Evolutionary conservation across 768 basidiomycete genomes (phyloP).

Genomic region (Clathrus columnatus): DNA sequence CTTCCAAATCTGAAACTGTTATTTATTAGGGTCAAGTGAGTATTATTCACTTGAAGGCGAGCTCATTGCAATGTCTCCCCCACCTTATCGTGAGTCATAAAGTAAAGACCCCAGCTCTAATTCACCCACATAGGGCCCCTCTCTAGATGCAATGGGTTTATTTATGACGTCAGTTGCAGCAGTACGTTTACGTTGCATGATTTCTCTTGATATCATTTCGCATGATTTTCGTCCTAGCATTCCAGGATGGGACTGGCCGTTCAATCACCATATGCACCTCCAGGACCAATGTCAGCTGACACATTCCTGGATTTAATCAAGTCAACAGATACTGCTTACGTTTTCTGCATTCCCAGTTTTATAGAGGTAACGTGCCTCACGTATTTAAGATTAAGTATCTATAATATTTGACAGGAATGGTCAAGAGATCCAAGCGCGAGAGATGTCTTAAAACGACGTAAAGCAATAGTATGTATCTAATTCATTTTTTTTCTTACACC

Average conservation of each 20-base stretch:
- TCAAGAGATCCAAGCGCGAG: constrained; percentile 11
- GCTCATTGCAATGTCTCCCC: constrained; percentile 13
- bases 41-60: constrained; percentile 14
- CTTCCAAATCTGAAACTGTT: neutral
- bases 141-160: constrained; percentile 7
- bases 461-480: constrained; percentile 12
- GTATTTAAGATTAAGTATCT: neutral
- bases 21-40: constrained; percentile 2
- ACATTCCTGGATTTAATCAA: constrained; percentile 10
- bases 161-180: neutral
- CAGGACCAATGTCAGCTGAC: constrained; percentile 18
- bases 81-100: constrained; percentile 19
- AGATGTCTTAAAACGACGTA: constrained; percentile 9
- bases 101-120: neutral
- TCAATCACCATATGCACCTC: constrained; percentile 16
- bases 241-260: constrained; percentile 12
- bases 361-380: constrained; percentile 20
- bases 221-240: constrained; percentile 1
- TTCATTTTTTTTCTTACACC: neutral
- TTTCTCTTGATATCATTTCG: constrained; percentile 12
- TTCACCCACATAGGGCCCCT: neutral
- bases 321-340: constrained; percentile 9
- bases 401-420: constrained; percentile 16
- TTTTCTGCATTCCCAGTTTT: constrained; percentile 19
- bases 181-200: neutral